Base-by-base conservation (phyloP, 768 basidiomycete genomes). In the Mycena latifolia region DNA sequence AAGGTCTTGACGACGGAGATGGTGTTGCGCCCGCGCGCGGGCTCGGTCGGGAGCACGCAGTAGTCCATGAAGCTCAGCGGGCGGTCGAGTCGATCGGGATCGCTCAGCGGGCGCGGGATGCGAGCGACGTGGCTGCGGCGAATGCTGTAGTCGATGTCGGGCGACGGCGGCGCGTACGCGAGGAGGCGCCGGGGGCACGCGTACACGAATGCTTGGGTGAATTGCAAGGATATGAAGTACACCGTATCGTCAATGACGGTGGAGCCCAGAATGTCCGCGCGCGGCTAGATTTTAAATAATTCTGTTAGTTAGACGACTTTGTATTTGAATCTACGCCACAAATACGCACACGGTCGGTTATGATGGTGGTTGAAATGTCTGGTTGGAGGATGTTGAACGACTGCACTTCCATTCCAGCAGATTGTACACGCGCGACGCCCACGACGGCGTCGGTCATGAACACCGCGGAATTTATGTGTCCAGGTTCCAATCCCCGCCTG, bases 71-170 rank as follows among this genome's bases (percentile, higher is more conserved):
- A 27, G 20, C 11, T 17, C 14, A 8, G 47, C 17, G 5, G n/a
- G 29, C 31, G 39, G n/a, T 22, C 39, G 41, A 7, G 41, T 11
- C 33, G 14, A 14, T 7, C 20, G 52, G 52, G 9, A 12, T n/a
- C 24, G 22, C 35, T 45, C 2, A 29, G 27, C 8, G 55, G 51
- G 37, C 45, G 37, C 17, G 69, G 69, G 37, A 70, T 63, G 41
- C 59, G 69, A 27, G 61, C 69, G 61, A 70, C 48, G 53, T 70
- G 69, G 31, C 62, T 70, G 47, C 69, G 69, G 25, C 50, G 61
- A 22, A 70, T 6, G 33, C 18, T 60, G 46, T 59, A 66, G 46
- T 70, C 69, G 9, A 20, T 29, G 27, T 60, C 61, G 3, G 56
- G 41, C 11, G 37, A 27, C 1, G 37, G 45, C 12, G 11, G 5